phyloP scores from a whole-genome alignment of 129 eudicot genomes.

The Escallonia herrerae region DNA sequence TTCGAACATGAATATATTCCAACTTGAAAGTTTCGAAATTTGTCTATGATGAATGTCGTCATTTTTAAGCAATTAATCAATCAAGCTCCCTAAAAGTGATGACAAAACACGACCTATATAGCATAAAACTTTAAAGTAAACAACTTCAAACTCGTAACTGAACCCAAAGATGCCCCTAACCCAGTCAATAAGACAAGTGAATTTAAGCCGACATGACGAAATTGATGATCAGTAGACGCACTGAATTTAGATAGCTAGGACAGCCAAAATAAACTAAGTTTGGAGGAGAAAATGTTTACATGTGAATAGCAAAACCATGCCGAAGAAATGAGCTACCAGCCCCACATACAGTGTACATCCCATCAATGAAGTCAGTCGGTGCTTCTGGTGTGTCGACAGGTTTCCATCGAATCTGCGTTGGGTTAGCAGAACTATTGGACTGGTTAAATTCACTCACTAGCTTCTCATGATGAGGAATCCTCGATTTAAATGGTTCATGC shows the following conservation, averaged over 20 bases:
- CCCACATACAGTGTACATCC: constrained; percentile 80
- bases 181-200: not conserved
- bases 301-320: constrained; percentile 95
- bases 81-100: too few species aligned
- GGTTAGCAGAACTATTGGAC: constrained; percentile 69
- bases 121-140: not conserved
- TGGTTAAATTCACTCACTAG: constrained; percentile 82
- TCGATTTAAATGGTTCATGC: constrained; percentile 82
- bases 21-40: too few species aligned
- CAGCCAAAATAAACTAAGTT: not conserved
- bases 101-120: too few species aligned
- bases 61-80: too few species aligned
- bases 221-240: not conserved
- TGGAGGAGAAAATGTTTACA: constrained; percentile 38
- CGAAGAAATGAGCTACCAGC: constrained; percentile 97
- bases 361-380: constrained; percentile 77
- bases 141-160: not conserved
- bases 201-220: not conserved
- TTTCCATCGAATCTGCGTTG: constrained; percentile 90
- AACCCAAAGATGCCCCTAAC: not conserved
- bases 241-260: not conserved
- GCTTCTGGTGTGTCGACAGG: constrained; percentile 58
- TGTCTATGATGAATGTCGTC: too few species aligned
- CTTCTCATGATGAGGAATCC: constrained; percentile 57
- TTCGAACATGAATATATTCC: too few species aligned